Percentiles rank a stretch among this genome's conserved stretches.
Conservation (phyloP, 768 basidiomycete species). For the Daedaleopsis sinensis region DNA sequence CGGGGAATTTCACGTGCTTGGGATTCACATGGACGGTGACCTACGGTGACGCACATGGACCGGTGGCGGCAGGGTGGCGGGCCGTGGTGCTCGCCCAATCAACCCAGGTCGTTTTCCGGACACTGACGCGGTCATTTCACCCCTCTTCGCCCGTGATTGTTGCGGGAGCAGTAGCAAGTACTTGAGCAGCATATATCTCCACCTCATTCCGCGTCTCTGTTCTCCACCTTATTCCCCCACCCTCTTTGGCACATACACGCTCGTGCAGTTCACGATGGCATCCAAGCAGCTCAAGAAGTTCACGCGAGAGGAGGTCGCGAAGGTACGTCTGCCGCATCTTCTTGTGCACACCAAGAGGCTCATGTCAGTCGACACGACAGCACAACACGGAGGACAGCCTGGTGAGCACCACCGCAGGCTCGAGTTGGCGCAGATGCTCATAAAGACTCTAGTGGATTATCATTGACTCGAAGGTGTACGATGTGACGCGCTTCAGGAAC, state of each 20-base stretch:
- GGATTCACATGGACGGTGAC: neutral
- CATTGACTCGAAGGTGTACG: conserved; percentile 78
- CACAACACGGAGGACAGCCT: conserved; percentile 78
- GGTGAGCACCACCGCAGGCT: conserved; percentile 37
- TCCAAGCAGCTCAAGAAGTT: conserved; percentile 42
- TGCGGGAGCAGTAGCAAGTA: neutral
- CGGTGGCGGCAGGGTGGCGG: neutral
- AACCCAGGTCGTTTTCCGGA: neutral
- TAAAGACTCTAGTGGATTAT: conserved; percentile 61
- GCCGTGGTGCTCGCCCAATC: neutral
- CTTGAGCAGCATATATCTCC: neutral
- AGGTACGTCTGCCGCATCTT: conserved; percentile 43
- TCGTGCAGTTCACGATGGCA: conserved; percentile 19
- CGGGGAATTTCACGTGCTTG: neutral
- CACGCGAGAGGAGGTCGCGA: conserved; percentile 64
- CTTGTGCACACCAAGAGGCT: neutral
- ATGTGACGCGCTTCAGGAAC: conserved; percentile 72
- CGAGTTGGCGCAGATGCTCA: neutral
- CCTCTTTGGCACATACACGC: neutral
- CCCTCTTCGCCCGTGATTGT: neutral
- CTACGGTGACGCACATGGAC: no score
- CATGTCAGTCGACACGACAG: conserved; percentile 32
- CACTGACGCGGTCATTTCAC: neutral
- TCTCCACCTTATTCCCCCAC: neutral
- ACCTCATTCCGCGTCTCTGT: neutral